Base-by-base conservation (phyloP, 306 rosid genomes). In the Senna tora region DNA sequence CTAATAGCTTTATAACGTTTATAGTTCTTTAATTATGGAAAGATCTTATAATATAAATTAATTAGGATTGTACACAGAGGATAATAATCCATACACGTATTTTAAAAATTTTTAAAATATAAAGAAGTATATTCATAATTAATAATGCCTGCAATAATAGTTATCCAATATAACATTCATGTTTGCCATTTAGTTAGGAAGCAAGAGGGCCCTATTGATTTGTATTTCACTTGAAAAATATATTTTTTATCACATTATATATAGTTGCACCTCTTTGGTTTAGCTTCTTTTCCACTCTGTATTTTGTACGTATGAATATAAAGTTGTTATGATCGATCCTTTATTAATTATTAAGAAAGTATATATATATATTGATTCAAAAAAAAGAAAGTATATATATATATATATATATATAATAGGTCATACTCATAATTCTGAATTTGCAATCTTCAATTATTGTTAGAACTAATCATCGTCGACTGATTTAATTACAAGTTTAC, bases 131-230 rank as follows among this genome's bases (percentile, higher is more conserved):
- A n/a, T n/a, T n/a, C n/a, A n/a, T n/a, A n/a, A n/a, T n/a, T 28
- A 42, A 77, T 60, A 43, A 77, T 43, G 73, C 36, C 13, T 11
- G 53, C 67, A 53, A 71, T 71, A 70, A 71, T 54, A 56, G 55
- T 16, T 30, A 54, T 50, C 11, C 43, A 28, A 57, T 28, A 28
- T 43, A 34, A 53, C 19, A 25, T 6, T 47, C 21, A 4, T 30
- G 30, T 13, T 47, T 52, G 67, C 32, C 16, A 42, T 77, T 56
- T 62, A 15, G 66, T 55, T 65, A 17, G 67, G 47, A 41, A 28
- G 41, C 54, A 64, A 5, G 1, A 38, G 73, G 76, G 54, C 67
- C 71, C 70, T 69, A 61, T 41, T 30, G 25, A 77, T n/a, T 36
- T 57, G 67, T 56, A 42, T 67, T 20, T 36, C 49, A 10, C 10